phyloP scores from a whole-genome alignment of 2,329 filamentous ascomycete genomes.

The Chrysoporthe puriensis region DNA sequence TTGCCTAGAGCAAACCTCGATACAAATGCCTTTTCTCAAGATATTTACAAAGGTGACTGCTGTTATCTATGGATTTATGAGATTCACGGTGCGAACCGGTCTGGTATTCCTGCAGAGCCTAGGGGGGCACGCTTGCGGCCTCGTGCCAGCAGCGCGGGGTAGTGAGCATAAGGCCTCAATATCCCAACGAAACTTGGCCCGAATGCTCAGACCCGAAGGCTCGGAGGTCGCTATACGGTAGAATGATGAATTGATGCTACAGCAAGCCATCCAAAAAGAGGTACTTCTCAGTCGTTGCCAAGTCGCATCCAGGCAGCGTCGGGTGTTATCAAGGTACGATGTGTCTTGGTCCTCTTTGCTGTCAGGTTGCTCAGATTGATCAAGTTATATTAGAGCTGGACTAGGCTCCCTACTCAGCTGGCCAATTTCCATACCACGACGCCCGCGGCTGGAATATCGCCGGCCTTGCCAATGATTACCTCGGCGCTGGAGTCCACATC shows the following conservation, averaged over 20 bases:
- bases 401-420: background rate
- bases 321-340: no score
- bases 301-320: background rate
- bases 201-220: no score
- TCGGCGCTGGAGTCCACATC: constrained; percentile 12
- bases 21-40: no score
- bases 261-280: background rate
- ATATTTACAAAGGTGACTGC: no score
- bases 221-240: no score
- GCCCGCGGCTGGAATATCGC: constrained; percentile 30
- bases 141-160: background rate
- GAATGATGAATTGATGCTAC: no score
- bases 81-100: no score
- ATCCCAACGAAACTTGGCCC: no score
- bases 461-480: constrained; percentile 27
- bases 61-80: no score
- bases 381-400: background rate
- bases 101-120: background rate
- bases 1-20: no score
- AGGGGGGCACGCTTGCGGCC: background rate
- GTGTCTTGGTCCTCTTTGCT: no score
- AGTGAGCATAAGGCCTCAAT: background rate
- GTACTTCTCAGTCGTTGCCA: background rate
- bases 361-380: no score
- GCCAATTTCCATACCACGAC: constrained; percentile 30